Evolutionary conservation across 371 early-diverging fungal genomes (phyloP).

Genomic region (Zopfochytrium polystomum): DNA sequence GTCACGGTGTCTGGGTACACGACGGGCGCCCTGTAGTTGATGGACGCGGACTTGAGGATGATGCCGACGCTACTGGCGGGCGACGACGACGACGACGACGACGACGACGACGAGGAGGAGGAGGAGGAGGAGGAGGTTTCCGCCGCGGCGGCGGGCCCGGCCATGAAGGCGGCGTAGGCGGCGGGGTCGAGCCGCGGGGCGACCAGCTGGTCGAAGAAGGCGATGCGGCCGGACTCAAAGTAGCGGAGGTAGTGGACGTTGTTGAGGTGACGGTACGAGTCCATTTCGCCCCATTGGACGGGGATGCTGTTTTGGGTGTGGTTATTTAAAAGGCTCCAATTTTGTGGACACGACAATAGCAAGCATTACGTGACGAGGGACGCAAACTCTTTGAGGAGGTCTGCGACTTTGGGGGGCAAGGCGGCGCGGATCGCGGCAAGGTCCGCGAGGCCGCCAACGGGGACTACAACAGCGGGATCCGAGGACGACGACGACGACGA

Average conservation of each 20-base stretch:
- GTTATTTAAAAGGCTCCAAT: not conserved
- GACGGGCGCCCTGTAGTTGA: conserved; percentile 26
- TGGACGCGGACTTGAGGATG: conserved; percentile 27
- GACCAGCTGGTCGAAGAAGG: conserved; percentile 38
- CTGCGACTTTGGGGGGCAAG: conserved; percentile 15
- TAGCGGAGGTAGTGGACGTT: conserved; percentile 36
- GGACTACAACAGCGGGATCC: too few species aligned
- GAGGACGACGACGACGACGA: too few species aligned
- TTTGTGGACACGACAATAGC: not conserved
- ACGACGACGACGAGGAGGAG: not conserved
- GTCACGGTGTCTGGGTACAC: conserved; percentile 35
- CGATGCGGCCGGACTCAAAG: conserved; percentile 26
- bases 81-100: too few species aligned
- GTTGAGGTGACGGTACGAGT: conserved; percentile 34
- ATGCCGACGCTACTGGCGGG: conserved; percentile 28
- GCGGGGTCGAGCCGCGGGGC: conserved; percentile 13
- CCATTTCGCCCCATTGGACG: conserved; percentile 38
- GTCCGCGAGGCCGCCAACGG: too few species aligned
- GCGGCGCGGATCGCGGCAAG: conserved; percentile 6
- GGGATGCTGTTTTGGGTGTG: conserved; percentile 5
- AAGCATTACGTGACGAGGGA: conserved; percentile 14
- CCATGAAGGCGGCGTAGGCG: conserved; percentile 24
- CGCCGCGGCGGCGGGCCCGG: not conserved
- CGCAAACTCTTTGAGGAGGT: conserved; percentile 19
- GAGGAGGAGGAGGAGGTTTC: too few species aligned